Evolutionary conservation across 2,329 filamentous ascomycete genomes (phyloP), one percentile per base, ranked within the genome.

Genomic region (Hypoxylon sp.): DNA sequence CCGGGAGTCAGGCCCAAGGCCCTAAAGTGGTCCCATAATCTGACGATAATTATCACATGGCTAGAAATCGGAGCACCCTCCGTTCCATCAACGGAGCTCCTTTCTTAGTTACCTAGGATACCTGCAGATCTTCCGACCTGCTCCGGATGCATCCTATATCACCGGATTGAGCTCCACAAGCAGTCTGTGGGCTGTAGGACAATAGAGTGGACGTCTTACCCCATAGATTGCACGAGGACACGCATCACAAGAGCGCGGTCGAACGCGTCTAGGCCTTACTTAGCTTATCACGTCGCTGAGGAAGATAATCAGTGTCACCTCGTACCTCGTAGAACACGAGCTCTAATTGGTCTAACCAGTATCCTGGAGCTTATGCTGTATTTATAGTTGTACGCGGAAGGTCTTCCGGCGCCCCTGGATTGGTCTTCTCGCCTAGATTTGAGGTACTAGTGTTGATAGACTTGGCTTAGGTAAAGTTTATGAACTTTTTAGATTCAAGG

Each of bases 21-120:
- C 23, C 6, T 21, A 48, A 41, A 36, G 45, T 67, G 57, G 61
- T 61, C 17, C 61, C 52, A 68, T 36, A 36, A 68, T 68, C 65
- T 52, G 38, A 57, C 57, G 61, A 68, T 58, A 17, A 25, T 49
- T 43, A 60, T 50, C 28, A 46, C 45, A 49, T 38, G 57, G 50
- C 17, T 46, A 13, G 32, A 17, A 11, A 5, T 13, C 32, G 13
- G 34, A 21, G 6, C 11, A 19, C 4, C 32, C 45, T 59, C 30
- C 56, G n/a, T 38, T 50, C 32, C 45, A 28, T 28, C 43, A 5
- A 38, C 34, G n/a, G 30, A 13, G 9, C 23, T 36, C n/a, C n/a
- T 36, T 52, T 36, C 34, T 59, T 23, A 41, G 28, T 25, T 45
- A 23, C 14, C 14, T 14, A 25, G 17, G 19, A 28, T 32, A 43